These are phyloP conservation scores for Aspergillus sp. DNA, from an alignment of 2,329 filamentous ascomycete genomes.

Conservation along the genomic window DNA sequence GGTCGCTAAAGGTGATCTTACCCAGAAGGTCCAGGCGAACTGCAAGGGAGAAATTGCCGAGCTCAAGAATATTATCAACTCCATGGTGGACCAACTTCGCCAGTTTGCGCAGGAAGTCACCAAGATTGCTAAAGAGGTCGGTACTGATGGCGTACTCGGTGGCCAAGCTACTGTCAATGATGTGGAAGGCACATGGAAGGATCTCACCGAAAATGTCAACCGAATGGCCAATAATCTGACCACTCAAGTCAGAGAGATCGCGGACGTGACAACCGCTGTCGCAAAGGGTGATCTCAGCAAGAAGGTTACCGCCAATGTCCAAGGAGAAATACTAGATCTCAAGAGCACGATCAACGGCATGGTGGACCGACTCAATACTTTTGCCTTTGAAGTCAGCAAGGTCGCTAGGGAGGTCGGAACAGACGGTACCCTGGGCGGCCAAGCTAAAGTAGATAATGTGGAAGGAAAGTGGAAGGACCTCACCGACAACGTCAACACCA, in stretches of 20 bases:
- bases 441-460: slow-evolving; percentile 64
- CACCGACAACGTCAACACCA: slow-evolving; percentile 67
- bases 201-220: slow-evolving; percentile 93
- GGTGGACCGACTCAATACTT: slow-evolving; percentile 65
- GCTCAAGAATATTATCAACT: slow-evolving; percentile 98
- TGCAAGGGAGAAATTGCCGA: slow-evolving; percentile 89
- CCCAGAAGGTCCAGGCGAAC: slow-evolving; percentile 92
- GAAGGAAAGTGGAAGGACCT: slow-evolving; percentile 68
- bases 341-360: slow-evolving; percentile 83
- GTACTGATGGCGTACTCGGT: slow-evolving; percentile 89
- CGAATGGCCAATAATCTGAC: slow-evolving; percentile 98
- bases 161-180: slow-evolving; percentile 95
- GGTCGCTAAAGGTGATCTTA: slow-evolving; percentile 80
- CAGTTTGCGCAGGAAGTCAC: slow-evolving; percentile 97
- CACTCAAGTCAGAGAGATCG: slow-evolving; percentile 96
- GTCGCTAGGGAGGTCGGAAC: slow-evolving; percentile 65
- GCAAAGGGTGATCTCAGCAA: slow-evolving; percentile 91
- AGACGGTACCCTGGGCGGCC: slow-evolving; percentile 63
- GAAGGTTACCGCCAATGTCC: slow-evolving; percentile 91
- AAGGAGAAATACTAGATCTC: slow-evolving; percentile 90
- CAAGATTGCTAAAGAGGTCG: slow-evolving; percentile 92
- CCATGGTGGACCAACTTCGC: slow-evolving; percentile 96
- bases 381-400: slow-evolving; percentile 66
- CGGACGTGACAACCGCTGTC: slow-evolving; percentile 92
- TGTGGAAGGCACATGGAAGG: slow-evolving; percentile 95